A percentile compares a stretch with the other conserved stretches of the same genome.
Conservation (phyloP, 805 yeast genomes). For the Ascoidea asiatica region DNA sequence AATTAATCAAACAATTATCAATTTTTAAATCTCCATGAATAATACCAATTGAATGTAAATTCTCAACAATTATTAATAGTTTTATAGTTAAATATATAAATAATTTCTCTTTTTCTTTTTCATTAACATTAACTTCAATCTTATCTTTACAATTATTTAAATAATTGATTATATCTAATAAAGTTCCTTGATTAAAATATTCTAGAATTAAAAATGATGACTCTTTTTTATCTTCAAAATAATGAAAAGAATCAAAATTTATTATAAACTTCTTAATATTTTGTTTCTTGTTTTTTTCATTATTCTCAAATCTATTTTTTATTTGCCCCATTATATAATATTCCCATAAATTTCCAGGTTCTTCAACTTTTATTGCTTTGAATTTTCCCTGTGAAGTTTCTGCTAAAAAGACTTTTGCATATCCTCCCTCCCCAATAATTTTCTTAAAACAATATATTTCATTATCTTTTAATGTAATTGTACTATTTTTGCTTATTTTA, state of each 20-base stretch:
- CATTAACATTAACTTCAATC: constrained; percentile 8
- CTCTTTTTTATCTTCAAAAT: constrained; percentile 53
- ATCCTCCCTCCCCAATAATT: constrained; percentile 66
- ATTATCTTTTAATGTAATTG: constrained; percentile 19
- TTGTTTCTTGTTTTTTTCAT: constrained; percentile 3
- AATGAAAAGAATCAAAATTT: constrained; percentile 35
- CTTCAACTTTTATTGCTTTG: constrained; percentile 62
- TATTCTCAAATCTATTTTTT: constrained; percentile 23
- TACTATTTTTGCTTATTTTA: constrained; percentile 20
- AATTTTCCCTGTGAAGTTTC: constrained; percentile 41
- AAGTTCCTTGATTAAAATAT: constrained; percentile 56
- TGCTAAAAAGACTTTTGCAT: constrained; percentile 61
- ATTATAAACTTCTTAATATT: constrained; percentile 28
- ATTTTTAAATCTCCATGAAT: constrained; percentile 81
- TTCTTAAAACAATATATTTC: constrained; percentile 22
- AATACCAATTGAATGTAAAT: constrained; percentile 51
- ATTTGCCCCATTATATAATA: constrained; percentile 55
- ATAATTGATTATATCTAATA: constrained; percentile 51
- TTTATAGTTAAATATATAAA: constrained; percentile 54
- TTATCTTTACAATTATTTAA: constrained; percentile 21
- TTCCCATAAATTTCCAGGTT: constrained; percentile 69
- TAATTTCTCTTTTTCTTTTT: constrained; percentile 43
- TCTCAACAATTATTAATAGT: constrained; percentile 41
- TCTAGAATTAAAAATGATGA: constrained; percentile 54
- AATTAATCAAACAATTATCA: constrained; percentile 70